phyloP scores from a whole-genome alignment of 2,329 filamentous ascomycete genomes.

The Furcasterigmium sp. region DNA sequence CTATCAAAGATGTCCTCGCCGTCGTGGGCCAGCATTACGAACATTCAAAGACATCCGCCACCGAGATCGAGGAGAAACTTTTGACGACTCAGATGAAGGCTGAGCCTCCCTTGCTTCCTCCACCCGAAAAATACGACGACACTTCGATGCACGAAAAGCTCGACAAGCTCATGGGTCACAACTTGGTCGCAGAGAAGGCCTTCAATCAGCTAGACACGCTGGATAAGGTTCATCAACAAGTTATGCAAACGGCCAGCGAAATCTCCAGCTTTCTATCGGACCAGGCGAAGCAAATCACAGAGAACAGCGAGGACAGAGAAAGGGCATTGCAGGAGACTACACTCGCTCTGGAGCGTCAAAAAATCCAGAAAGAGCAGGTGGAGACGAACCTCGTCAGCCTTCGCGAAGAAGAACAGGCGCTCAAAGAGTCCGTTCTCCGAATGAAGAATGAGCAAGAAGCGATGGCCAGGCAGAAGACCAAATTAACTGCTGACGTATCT shows the following conservation, averaged over 20 bases:
- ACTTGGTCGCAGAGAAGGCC: constrained; percentile 59
- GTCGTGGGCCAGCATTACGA: constrained; percentile 85
- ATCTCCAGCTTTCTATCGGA: constrained; percentile 75
- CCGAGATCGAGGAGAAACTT: constrained; percentile 52
- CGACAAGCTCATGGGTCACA: constrained; percentile 54
- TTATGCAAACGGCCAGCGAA: constrained; percentile 77
- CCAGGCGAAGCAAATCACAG: constrained; percentile 68
- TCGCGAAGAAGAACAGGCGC: constrained; percentile 45
- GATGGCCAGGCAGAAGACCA: constrained; percentile 70
- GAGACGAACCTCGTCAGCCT: constrained; percentile 48
- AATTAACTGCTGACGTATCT: constrained; percentile 79
- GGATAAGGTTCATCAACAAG: constrained; percentile 83
- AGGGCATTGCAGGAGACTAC: constrained; percentile 75
- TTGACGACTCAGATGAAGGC: constrained; percentile 11
- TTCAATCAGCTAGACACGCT: constrained; percentile 74
- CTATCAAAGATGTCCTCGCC: constrained; percentile 78
- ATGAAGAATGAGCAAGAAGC: constrained; percentile 69
- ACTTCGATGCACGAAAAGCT: constrained; percentile 20
- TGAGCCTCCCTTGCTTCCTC: constrained; percentile 6
- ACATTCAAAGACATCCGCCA: constrained; percentile 66
- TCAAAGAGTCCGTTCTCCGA: constrained; percentile 49
- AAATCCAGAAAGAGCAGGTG: constrained; percentile 59
- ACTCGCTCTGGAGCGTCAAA: constrained; percentile 72
- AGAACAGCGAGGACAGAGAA: constrained; percentile 75
- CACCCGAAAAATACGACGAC: constrained; percentile 15